These are phyloP conservation scores for Polyrhizophydium stewartii DNA, from an alignment of 371 early-diverging fungal species.

Conservation along the genomic window DNA sequence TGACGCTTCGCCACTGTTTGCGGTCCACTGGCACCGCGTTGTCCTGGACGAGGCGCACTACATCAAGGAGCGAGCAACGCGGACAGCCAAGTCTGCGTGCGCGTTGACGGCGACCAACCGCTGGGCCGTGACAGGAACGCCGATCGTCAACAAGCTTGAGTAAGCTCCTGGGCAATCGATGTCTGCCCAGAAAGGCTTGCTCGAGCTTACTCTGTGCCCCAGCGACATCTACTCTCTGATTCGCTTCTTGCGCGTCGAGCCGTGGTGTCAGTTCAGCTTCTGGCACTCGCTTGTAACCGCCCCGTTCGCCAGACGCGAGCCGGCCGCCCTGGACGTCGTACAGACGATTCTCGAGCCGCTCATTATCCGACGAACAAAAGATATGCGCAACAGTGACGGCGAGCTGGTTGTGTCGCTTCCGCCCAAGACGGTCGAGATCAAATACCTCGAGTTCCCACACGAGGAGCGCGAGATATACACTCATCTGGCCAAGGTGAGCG, in stretches of 20 bases:
- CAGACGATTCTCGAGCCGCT: slow-evolving; percentile 64
- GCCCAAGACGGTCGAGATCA: slow-evolving; percentile 47
- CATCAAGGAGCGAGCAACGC: slow-evolving; percentile 59
- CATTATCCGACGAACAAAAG: slow-evolving; percentile 57
- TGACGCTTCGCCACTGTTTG: slow-evolving; percentile 15
- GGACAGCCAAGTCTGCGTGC: slow-evolving; percentile 56
- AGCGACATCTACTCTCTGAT: slow-evolving; percentile 78
- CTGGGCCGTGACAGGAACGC: slow-evolving; percentile 80
- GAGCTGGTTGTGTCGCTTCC: slow-evolving; percentile 63
- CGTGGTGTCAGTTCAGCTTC: slow-evolving; percentile 58
- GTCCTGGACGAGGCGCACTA: slow-evolving; percentile 77
- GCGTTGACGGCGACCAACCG: slow-evolving; percentile 59
- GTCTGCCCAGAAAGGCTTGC: slow-evolving; percentile 9
- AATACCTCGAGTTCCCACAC: slow-evolving; percentile 49
- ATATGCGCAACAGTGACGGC: slow-evolving; percentile 49
- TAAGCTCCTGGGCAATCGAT: slow-evolving; percentile 5
- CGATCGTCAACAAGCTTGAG: slow-evolving; percentile 48
- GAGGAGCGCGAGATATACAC: too few relatives aligned
- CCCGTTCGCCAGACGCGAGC: slow-evolving; percentile 59
- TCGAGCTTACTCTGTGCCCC: neutral
- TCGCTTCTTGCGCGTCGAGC: slow-evolving; percentile 69
- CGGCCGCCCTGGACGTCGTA: slow-evolving; percentile 52
- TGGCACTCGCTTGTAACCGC: slow-evolving; percentile 63
- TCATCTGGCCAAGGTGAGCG: too few relatives aligned
- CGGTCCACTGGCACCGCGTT: slow-evolving; percentile 41